Percentiles rank a stretch among this genome's conserved stretches.
Evolutionary conservation across 1,284 basidiomycete species (phyloP).

Genomic region (Porogramme epimiltina): DNA sequence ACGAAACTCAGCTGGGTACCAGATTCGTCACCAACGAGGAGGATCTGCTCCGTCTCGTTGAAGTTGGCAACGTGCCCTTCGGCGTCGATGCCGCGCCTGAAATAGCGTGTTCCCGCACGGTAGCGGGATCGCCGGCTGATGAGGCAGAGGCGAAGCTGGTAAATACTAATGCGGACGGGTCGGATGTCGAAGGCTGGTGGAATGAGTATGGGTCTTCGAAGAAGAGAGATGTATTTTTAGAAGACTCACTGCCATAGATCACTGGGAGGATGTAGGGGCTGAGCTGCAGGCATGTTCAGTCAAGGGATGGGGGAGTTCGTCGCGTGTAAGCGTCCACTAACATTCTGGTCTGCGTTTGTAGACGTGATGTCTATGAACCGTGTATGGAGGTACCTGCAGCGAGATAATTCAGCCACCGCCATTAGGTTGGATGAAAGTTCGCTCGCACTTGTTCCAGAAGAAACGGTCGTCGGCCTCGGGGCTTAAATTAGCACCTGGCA

Average conservation of each 20-base stretch:
- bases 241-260: constrained; percentile 81
- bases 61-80: constrained; percentile 88
- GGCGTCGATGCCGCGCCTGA: constrained; percentile 90
- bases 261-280: constrained; percentile 90
- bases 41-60: constrained; percentile 93
- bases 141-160: constrained; percentile 83
- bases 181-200: constrained; percentile 85
- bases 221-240: constrained; percentile 8
- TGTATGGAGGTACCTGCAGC: constrained; percentile 65
- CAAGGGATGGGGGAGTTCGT: background rate
- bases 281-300: constrained; percentile 48
- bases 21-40: constrained; percentile 71
- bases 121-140: constrained; percentile 93
- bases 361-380: constrained; percentile 67
- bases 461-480: constrained; percentile 90
- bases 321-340: constrained; percentile 38
- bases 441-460: constrained; percentile 90
- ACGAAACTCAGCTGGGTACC: constrained; percentile 79
- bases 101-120: constrained; percentile 96
- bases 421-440: background rate
- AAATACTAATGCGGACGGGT: constrained; percentile 75
- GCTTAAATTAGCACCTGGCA: constrained; percentile 3
- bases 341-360: constrained; percentile 57
- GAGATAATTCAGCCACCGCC: constrained; percentile 3
- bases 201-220: constrained; percentile 15